These are phyloP conservation scores for Teunomyces funiuensis DNA, from an alignment of 805 yeast genomes.

Conservation along the genomic window DNA sequence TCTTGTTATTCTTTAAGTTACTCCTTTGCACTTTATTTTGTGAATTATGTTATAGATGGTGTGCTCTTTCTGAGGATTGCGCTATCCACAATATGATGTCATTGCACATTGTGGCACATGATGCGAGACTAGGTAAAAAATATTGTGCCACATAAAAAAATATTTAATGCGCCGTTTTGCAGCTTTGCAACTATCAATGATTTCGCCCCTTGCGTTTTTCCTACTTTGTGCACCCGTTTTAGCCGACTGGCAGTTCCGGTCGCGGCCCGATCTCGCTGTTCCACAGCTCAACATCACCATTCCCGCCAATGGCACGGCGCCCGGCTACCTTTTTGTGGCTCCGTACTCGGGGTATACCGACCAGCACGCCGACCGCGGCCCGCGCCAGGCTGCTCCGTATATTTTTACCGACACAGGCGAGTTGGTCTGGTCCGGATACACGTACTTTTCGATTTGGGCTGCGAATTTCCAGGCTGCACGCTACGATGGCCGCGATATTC, in stretches of 20 bases:
- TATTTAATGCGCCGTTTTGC: too few relatives aligned
- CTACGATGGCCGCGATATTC: slow-evolving; percentile 20
- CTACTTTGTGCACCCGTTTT: too few relatives aligned
- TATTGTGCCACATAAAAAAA: too few relatives aligned
- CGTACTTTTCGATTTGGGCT: slow-evolving; percentile 26
- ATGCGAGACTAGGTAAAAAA: too few relatives aligned
- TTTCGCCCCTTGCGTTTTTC: not conserved
- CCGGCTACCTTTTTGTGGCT: slow-evolving; percentile 33
- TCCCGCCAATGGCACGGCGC: slow-evolving; percentile 19
- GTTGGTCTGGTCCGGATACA: slow-evolving; percentile 38
- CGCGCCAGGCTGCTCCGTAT: slow-evolving; percentile 34
- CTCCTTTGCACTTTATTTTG: too few relatives aligned
- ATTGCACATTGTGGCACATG: too few relatives aligned
- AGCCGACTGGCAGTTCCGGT: slow-evolving; percentile 34
- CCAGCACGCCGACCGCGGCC: slow-evolving; percentile 15
- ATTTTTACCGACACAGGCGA: slow-evolving; percentile 35
- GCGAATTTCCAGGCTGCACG: slow-evolving; percentile 12
- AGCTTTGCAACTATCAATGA: too few relatives aligned
- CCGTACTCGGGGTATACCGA: slow-evolving; percentile 27
- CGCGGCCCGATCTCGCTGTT: slow-evolving; percentile 36
- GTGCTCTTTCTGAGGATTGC: too few relatives aligned
- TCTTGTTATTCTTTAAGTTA: too few relatives aligned
- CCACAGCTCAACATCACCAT: slow-evolving; percentile 33
- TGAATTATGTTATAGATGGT: too few relatives aligned
- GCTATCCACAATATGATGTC: too few relatives aligned